Conservation (phyloP, 345 rosid genomes). For the Linum tenue region DNA sequence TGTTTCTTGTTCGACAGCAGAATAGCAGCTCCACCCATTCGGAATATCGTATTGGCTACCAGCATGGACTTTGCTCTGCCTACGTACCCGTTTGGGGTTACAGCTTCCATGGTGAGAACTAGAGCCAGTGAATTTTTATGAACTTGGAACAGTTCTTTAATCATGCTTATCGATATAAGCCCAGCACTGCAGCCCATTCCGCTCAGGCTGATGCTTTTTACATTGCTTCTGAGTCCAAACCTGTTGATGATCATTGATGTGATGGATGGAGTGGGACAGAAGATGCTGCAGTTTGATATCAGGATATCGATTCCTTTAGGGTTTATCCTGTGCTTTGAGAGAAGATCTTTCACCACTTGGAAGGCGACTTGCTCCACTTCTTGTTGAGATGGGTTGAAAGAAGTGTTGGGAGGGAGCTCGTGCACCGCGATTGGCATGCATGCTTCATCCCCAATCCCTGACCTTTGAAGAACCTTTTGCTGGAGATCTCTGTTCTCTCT, state of each 20-base stretch:
- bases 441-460: constrained; percentile 56
- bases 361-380: constrained; percentile 45
- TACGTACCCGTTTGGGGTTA: constrained; percentile 30
- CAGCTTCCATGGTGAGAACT: constrained; percentile 53
- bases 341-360: constrained; percentile 37
- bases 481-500: constrained; percentile 37
- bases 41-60: constrained; percentile 39
- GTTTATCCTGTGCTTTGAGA: constrained; percentile 33
- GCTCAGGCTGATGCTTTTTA: constrained; percentile 46
- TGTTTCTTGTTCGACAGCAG: constrained; percentile 44
- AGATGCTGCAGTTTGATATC: constrained; percentile 62
- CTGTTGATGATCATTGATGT: constrained; percentile 38
- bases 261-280: constrained; percentile 61
- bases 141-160: constrained; percentile 43
- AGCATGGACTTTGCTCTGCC: constrained; percentile 49
- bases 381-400: constrained; percentile 21
- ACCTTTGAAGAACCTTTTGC: constrained; percentile 34
- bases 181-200: constrained; percentile 70
- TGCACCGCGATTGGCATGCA: constrained; percentile 33
- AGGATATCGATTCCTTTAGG: constrained; percentile 51
- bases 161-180: constrained; percentile 39
- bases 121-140: constrained; percentile 40
- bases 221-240: constrained; percentile 41
- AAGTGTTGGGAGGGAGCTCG: constrained; percentile 28
- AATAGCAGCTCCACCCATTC: constrained; percentile 58